Percentiles rank a stretch among this genome's conserved stretches.
Conservation (phyloP, 2,329 filamentous ascomycete genomes). For the Ophiostoma sp. region DNA sequence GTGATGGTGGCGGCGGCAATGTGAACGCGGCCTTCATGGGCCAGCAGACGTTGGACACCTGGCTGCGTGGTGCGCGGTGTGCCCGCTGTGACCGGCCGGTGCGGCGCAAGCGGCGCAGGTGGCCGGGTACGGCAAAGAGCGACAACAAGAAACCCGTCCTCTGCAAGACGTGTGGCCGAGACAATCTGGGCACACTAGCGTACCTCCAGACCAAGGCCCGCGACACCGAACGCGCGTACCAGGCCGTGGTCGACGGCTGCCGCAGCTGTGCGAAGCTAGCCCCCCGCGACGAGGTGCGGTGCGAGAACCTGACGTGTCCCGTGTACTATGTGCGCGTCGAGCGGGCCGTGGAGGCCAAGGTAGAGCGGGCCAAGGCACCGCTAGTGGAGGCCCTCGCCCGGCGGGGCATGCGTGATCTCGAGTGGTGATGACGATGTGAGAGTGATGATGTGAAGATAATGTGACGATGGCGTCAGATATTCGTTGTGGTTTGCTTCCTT, state of each 20-base stretch:
- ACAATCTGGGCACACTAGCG: slow-evolving; percentile 62
- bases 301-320: slow-evolving; percentile 88
- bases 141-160: slow-evolving; percentile 24
- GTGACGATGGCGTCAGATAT: neutral
- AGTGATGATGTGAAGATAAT: neutral
- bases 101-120: slow-evolving; percentile 29
- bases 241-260: slow-evolving; percentile 70
- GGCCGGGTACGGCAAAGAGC: neutral
- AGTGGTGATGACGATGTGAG: slow-evolving; percentile 34
- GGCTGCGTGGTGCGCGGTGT: slow-evolving; percentile 80
- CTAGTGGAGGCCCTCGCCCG: slow-evolving; percentile 40
- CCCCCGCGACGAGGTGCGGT: slow-evolving; percentile 74
- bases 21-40: slow-evolving; percentile 33
- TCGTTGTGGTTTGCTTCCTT: neutral
- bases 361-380: slow-evolving; percentile 43
- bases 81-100: slow-evolving; percentile 68
- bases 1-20: slow-evolving; percentile 6
- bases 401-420: slow-evolving; percentile 35
- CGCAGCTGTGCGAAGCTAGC: slow-evolving; percentile 74
- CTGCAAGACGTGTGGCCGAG: slow-evolving; percentile 58
- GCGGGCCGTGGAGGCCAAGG: slow-evolving; percentile 52
- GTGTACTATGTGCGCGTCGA: slow-evolving; percentile 81
- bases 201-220: slow-evolving; percentile 63
- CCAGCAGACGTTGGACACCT: slow-evolving; percentile 86
- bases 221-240: slow-evolving; percentile 61